Evolutionary conservation across 495 filamentous ascomycete species (phyloP).

Genomic region (Talaromyces thailandensis): DNA sequence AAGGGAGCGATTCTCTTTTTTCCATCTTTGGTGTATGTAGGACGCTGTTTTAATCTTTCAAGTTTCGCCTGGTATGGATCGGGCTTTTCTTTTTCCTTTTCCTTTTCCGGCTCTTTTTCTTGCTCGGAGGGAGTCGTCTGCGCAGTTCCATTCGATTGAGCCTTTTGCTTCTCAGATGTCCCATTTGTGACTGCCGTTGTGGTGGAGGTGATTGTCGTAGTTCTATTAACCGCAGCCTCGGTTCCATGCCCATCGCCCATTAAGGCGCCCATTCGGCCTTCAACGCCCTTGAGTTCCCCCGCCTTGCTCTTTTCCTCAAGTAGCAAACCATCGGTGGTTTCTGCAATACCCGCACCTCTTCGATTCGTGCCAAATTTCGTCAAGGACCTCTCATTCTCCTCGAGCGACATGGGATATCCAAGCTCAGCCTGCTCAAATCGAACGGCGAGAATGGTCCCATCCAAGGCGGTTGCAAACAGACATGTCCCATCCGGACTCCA

Average conservation of each 20-base stretch:
- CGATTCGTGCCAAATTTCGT: slow-evolving; percentile 86
- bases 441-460: slow-evolving; percentile 74
- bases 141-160: slow-evolving; percentile 31
- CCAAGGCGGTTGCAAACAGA: slow-evolving; percentile 75
- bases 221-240: slow-evolving; percentile 28
- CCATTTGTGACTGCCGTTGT: background rate
- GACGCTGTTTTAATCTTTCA: slow-evolving; percentile 75
- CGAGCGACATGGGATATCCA: slow-evolving; percentile 60
- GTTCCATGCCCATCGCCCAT: slow-evolving; percentile 69
- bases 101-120: slow-evolving; percentile 14
- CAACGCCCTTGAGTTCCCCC: slow-evolving; percentile 76
- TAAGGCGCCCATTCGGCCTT: slow-evolving; percentile 91
- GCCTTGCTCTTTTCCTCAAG: slow-evolving; percentile 89
- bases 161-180: slow-evolving; percentile 23
- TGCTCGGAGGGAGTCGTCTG: slow-evolving; percentile 31
- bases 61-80: slow-evolving; percentile 59
- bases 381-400: slow-evolving; percentile 86
- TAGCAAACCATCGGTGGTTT: slow-evolving; percentile 77
- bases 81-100: slow-evolving; percentile 29
- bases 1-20: slow-evolving; percentile 92
- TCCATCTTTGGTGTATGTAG: slow-evolving; percentile 92
- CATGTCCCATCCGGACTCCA: slow-evolving; percentile 91
- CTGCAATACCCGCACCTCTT: slow-evolving; percentile 77
- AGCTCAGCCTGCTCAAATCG: slow-evolving; percentile 65
- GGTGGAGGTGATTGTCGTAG: slow-evolving; percentile 3